Evolutionary conservation across 2,329 filamentous ascomycete species (phyloP).

Genomic region (Aspergillus quadrilineatus): DNA sequence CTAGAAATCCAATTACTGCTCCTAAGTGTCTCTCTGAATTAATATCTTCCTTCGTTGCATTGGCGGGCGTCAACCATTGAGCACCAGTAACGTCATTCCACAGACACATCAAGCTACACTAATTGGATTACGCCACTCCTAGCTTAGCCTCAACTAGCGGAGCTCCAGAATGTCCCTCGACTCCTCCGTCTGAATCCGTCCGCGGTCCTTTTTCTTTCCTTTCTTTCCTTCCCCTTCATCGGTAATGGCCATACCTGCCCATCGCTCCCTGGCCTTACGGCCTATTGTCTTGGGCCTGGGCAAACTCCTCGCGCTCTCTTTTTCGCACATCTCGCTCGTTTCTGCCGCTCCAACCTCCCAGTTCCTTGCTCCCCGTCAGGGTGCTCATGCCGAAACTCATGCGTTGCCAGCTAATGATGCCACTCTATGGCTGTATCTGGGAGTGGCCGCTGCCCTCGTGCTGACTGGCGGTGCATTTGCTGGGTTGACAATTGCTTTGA

Average conservation of each 20-base stretch:
- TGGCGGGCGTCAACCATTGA: background rate
- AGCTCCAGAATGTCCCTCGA: slow-evolving; percentile 15
- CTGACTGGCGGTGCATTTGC: slow-evolving; percentile 90
- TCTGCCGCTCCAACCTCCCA: slow-evolving; percentile 37
- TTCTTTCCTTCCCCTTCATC: slow-evolving; percentile 3
- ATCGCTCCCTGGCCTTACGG: slow-evolving; percentile 37
- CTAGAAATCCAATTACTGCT: background rate
- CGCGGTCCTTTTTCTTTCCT: slow-evolving; percentile 1
- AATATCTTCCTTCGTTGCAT: background rate
- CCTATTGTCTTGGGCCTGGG: slow-evolving; percentile 42
- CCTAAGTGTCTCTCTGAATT: background rate
- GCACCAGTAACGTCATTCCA: slow-evolving; percentile 1
- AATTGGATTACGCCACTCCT: slow-evolving; percentile 5
- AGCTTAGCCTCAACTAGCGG: slow-evolving; percentile 5
- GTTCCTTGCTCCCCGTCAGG: slow-evolving; percentile 6
- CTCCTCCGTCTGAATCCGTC: slow-evolving; percentile 5
- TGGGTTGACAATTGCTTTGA: slow-evolving; percentile 70
- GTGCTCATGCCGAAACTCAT: slow-evolving; percentile 33
- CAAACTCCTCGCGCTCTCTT: slow-evolving; percentile 41
- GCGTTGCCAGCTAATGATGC: slow-evolving; percentile 59
- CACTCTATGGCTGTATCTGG: slow-evolving; percentile 76
- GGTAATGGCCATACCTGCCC: slow-evolving; percentile 31
- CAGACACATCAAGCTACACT: background rate
- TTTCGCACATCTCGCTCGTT: slow-evolving; percentile 40
- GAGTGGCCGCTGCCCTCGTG: slow-evolving; percentile 76